Evolutionary conservation across 306 rosid genomes (phyloP).

Genomic region (Inga oerstediana): DNA sequence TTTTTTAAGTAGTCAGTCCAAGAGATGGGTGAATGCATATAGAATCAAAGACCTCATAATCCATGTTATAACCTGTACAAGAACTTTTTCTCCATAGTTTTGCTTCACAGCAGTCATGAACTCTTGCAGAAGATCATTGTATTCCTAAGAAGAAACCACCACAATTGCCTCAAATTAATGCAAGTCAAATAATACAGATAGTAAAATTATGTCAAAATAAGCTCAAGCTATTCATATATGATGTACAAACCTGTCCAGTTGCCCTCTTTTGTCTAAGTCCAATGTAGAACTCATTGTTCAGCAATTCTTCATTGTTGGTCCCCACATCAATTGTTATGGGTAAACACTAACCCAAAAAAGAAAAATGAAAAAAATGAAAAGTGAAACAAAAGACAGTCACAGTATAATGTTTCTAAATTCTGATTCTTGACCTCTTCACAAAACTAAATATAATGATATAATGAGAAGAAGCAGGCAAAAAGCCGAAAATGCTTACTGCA

Average conservation of each 20-base stretch:
- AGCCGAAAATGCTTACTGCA: conserved; percentile 56
- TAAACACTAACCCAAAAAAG: conserved; percentile 67
- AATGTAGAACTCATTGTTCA: conserved; percentile 89
- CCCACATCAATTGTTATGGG: conserved; percentile 96
- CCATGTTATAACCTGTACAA: conserved; percentile 64
- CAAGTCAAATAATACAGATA: neutral
- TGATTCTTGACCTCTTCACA: neutral
- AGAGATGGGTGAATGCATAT: conserved; percentile 22
- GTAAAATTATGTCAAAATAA: conserved; percentile 19
- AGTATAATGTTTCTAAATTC: neutral
- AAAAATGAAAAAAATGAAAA: neutral
- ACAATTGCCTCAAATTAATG: conserved; percentile 33
- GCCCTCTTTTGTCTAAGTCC: conserved; percentile 93
- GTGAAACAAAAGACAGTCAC: neutral
- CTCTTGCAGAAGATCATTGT: conserved; percentile 79
- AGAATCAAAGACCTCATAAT: conserved; percentile 15
- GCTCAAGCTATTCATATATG: conserved; percentile 23
- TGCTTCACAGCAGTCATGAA: conserved; percentile 97
- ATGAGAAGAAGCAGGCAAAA: conserved; percentile 24
- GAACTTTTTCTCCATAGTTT: conserved; percentile 93
- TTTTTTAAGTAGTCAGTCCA: conserved; percentile 32
- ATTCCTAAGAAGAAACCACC: conserved; percentile 63
- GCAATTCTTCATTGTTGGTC: conserved; percentile 86
- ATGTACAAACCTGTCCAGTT: conserved; percentile 84
- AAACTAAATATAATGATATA: conserved; percentile 9